phyloP scores from a whole-genome alignment of 768 basidiomycete species.

The Chlorophyllum brunneum region DNA sequence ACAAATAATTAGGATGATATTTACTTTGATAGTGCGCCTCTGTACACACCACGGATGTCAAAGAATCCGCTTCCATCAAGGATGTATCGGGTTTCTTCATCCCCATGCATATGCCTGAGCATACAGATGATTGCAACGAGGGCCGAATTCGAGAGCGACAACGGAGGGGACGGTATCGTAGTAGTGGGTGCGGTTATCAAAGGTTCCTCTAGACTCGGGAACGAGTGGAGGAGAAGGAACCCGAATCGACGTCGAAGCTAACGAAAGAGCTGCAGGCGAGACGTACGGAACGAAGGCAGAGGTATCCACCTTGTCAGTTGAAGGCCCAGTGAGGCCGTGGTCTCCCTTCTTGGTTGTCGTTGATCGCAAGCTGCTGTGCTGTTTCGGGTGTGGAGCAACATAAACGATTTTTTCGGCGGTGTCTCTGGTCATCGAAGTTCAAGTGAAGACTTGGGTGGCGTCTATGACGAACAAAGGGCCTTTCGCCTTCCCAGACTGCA shows the following conservation, averaged over 20 bases:
- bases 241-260: conserved; percentile 10
- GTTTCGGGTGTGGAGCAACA: conserved; percentile 61
- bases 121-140: no score
- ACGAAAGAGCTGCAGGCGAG: conserved; percentile 14
- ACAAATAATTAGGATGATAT: not conserved
- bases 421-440: conserved; percentile 12
- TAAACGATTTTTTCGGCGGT: conserved; percentile 65
- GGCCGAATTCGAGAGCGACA: not conserved
- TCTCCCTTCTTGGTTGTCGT: not conserved
- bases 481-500: no score
- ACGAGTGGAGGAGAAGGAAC: not conserved
- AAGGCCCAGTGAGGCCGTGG: not conserved
- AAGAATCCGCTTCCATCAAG: conserved; percentile 88
- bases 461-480: conserved; percentile 12
- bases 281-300: conserved; percentile 22
- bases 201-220: not conserved
- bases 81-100: conserved; percentile 92
- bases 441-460: conserved; percentile 15
- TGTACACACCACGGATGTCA: conserved; percentile 86
- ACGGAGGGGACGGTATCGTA: not conserved
- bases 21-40: no score
- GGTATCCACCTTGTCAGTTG: conserved; percentile 11
- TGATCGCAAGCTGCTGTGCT: conserved; percentile 23
- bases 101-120: conserved; percentile 86
- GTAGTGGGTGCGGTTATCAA: not conserved